Evolutionary conservation across 306 rosid species (phyloP), one percentile per base, ranked within the genome.

Genomic region (Mimosa pudica): DNA sequence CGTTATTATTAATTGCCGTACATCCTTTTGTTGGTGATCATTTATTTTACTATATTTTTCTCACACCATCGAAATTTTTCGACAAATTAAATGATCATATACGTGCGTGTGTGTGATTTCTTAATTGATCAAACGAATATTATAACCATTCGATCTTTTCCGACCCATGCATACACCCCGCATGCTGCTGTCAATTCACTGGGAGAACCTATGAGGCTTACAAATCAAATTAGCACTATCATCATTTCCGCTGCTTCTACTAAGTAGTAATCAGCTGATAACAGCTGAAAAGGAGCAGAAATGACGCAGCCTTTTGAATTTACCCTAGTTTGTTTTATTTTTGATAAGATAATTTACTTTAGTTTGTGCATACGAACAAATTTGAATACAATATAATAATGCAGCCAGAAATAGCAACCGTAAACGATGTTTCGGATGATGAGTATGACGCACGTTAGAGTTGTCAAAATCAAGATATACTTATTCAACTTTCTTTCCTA

Each of bases 321-420:
- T 57, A 49, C 6, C 30, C 30, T 24, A 24, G 30, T 24, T 24
- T 24, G 30, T 24, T 24, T 24, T 24, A 24, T 24, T 24, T 24
- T 24, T 24, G 30, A 24, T 24, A 24, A 24, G 30, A 24, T 24
- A 24, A 24, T 24, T 24, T 70, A n/a, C 62, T 85, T 46, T 4
- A 35, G 61, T 82, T 2, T 41, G 35, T 5, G 12, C 2, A 47
- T 51, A 44, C 13, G 78, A 44, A 70, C 86, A 75, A 70, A 20
- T 60, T 52, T 79, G 74, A 42, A 61, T 8, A 70, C 45, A 42
- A 61, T 8, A 70, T 47, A 73, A 82, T 38, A 73, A 82, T 42
- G 49, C 76, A 75, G 70, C 70, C 47, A 75, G 36, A 82, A 71
- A 79, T 58, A 79, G 77, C 73, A 20, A 82, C 71, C 77, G 30